Evolutionary conservation across 2,329 filamentous ascomycete genomes (phyloP).

Genomic region (Thelonectria olida): DNA sequence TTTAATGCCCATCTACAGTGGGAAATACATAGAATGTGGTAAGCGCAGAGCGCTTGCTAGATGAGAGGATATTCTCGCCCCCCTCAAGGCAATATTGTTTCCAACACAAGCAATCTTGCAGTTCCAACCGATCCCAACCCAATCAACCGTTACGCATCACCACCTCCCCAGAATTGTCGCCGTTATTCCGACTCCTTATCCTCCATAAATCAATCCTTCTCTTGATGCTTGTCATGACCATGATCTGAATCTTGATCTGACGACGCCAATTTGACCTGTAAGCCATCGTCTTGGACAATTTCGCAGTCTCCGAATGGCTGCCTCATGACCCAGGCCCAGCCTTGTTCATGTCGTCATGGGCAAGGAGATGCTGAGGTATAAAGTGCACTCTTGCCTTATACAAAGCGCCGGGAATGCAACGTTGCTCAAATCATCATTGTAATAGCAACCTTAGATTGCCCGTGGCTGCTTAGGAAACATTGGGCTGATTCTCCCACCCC

Average conservation of each 20-base stretch:
- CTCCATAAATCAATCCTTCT: slow-evolving; percentile 1
- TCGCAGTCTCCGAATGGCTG: slow-evolving; percentile 8
- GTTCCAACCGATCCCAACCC: slow-evolving; percentile 14
- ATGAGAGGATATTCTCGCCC: slow-evolving; percentile 19
- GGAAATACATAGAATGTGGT: slow-evolving; percentile 34
- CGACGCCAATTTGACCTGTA: slow-evolving; percentile 2
- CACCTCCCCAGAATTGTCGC: slow-evolving; percentile 3
- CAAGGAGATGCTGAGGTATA: slow-evolving; percentile 9
- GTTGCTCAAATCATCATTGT: slow-evolving; percentile 19
- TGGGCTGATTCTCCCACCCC: slow-evolving; percentile 78
- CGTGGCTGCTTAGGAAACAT: slow-evolving; percentile 30
- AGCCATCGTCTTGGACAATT: slow-evolving; percentile 3
- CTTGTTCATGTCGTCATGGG: slow-evolving; percentile 27
- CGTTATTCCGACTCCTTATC: background rate
- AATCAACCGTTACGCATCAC: slow-evolving; percentile 1
- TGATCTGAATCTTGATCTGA: slow-evolving; percentile 8
- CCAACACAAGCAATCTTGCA: slow-evolving; percentile 25
- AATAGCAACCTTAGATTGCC: slow-evolving; percentile 22
- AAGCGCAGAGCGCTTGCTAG: slow-evolving; percentile 25
- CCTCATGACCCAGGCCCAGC: slow-evolving; percentile 32
- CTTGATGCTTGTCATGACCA: slow-evolving; percentile 1
- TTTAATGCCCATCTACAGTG: slow-evolving; percentile 23
- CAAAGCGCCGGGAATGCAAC: slow-evolving; percentile 17
- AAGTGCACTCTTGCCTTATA: slow-evolving; percentile 6
- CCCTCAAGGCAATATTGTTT: slow-evolving; percentile 22